Evolutionary conservation across 768 basidiomycete genomes (phyloP), one percentile per base, ranked within the genome.

Genomic region (Kwoniella botswanensis): DNA sequence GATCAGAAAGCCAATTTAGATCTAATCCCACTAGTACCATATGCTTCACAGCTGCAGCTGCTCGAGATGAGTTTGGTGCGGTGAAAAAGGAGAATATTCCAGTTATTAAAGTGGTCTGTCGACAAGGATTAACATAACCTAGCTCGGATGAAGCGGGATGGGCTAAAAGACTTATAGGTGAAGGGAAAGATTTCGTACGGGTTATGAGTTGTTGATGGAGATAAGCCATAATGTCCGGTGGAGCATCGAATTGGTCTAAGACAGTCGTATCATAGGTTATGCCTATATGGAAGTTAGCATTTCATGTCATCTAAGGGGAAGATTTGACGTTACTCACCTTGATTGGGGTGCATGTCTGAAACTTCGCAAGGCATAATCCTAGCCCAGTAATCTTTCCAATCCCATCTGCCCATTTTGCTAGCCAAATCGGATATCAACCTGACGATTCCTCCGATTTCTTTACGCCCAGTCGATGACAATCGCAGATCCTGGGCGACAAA

Each of bases 371-470:
- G 79, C 41, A 70, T 21, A 53, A 93, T 84, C 13, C 93, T 88
- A 77, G 91, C 90, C 94, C 94, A 96, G 79, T 94, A 94, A 83
- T 97, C 93, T 6, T 88, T 88, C 94, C 94, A 96, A 78, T 93
- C 93, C 0, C 90, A 89, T 21, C 92, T 88, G 17, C 92, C 87
- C 15, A 88, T 43, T 29, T 55, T 53, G 6, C 29, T 46, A 0
- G 81, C 78, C 18, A 82, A 52, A 0, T 68, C 41, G 0, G 72
- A 65, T 1, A 83, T 57, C 18, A 80, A 21, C 9, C 13, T 42
- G 7, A 72, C 75, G 18, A 82, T 2, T 4, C 18, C 55, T 1
- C 24, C 17, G 5, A 74, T 56, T n/a, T 75, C 59, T 15, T 5
- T 4, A 24, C 59, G 35, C 3, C 56, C 41, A 21, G 64, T 65